phyloP scores from a whole-genome alignment of 1,284 basidiomycete genomes.

The Ganoderma sp. region DNA sequence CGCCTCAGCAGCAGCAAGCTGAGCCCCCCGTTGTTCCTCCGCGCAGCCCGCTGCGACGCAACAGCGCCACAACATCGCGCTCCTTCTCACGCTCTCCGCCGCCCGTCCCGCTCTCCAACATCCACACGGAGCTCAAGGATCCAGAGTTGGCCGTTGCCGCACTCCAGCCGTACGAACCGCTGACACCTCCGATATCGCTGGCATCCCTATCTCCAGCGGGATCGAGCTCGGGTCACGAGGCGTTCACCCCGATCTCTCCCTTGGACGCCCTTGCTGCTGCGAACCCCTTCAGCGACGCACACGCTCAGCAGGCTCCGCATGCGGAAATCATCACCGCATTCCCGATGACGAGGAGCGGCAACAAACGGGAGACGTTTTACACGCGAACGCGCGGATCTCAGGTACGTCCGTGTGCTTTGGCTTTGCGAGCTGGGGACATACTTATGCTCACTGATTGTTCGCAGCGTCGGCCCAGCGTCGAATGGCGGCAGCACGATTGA shows the following conservation, averaged over 20 bases:
- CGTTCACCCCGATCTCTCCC: slow-evolving; percentile 4
- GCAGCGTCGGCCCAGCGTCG: slow-evolving; percentile 30
- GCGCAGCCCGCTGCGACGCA: slow-evolving; percentile 43
- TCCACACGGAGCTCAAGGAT: slow-evolving; percentile 20
- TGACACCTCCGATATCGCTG: slow-evolving; percentile 50
- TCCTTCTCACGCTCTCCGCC: slow-evolving; percentile 22
- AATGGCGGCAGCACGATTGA: slow-evolving; percentile 25
- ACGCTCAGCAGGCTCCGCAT: neutral
- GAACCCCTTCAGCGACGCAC: slow-evolving; percentile 20
- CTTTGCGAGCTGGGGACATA: neutral
- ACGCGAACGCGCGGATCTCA: slow-evolving; percentile 21
- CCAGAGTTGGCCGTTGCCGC: neutral
- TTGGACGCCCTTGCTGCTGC: neutral
- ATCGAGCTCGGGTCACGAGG: slow-evolving; percentile 27
- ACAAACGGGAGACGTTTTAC: slow-evolving; percentile 29
- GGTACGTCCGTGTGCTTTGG: slow-evolving; percentile 19
- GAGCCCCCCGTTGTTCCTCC: slow-evolving; percentile 44
- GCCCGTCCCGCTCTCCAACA: slow-evolving; percentile 15
- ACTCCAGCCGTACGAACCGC: slow-evolving; percentile 39
- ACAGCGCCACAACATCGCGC: slow-evolving; percentile 32
- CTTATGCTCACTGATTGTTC: neutral
- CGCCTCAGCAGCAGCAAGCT: slow-evolving; percentile 25
- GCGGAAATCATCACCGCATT: slow-evolving; percentile 3
- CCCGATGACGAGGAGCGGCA: slow-evolving; percentile 9
- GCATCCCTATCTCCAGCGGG: slow-evolving; percentile 41